Evolutionary conservation across 176 grass and related monocot genomes (phyloP).

Genomic region (Aegilops speltoides): DNA sequence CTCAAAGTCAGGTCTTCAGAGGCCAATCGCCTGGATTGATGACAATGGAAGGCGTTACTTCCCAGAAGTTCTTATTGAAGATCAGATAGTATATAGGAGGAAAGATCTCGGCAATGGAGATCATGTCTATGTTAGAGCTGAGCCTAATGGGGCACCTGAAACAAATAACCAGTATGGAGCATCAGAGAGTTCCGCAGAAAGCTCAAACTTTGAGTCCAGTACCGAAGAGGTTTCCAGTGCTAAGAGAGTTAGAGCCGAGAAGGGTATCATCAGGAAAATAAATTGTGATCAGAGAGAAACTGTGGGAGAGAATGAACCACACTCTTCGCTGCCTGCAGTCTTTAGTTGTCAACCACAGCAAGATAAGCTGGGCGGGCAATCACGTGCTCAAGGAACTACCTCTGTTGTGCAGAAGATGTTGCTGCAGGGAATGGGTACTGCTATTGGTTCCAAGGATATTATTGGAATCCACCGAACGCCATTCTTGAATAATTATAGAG

Average conservation of each 20-base stretch:
- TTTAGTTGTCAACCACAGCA: constrained; percentile 21
- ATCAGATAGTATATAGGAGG: constrained; percentile 40
- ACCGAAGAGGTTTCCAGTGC: constrained; percentile 45
- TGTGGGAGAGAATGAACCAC: constrained; percentile 69
- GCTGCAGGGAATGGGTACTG: constrained; percentile 53
- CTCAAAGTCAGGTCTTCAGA: constrained; percentile 57
- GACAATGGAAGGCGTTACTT: constrained; percentile 63
- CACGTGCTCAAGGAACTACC: constrained; percentile 31
- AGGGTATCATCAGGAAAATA: background rate
- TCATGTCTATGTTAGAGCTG: constrained; percentile 29
- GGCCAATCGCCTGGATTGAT: constrained; percentile 88
- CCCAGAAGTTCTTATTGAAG: constrained; percentile 56
- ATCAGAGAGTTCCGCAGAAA: constrained; percentile 74
- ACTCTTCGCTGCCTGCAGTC: constrained; percentile 33
- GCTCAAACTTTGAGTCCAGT: constrained; percentile 73
- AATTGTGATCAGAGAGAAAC: constrained; percentile 43
- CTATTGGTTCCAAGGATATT: constrained; percentile 71
- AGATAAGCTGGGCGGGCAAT: constrained; percentile 29
- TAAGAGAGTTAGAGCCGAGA: constrained; percentile 52
- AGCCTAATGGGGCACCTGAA: constrained; percentile 42
- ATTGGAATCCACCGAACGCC: constrained; percentile 69
- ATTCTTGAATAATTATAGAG: constrained; percentile 43
- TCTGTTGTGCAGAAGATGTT: constrained; percentile 77
- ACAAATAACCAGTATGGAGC: constrained; percentile 30
- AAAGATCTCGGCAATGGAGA: constrained; percentile 30